Evolutionary conservation across 2,329 filamentous ascomycete species (phyloP), one percentile per base, ranked within the genome.

Genomic region (Xylariaceae sp.): DNA sequence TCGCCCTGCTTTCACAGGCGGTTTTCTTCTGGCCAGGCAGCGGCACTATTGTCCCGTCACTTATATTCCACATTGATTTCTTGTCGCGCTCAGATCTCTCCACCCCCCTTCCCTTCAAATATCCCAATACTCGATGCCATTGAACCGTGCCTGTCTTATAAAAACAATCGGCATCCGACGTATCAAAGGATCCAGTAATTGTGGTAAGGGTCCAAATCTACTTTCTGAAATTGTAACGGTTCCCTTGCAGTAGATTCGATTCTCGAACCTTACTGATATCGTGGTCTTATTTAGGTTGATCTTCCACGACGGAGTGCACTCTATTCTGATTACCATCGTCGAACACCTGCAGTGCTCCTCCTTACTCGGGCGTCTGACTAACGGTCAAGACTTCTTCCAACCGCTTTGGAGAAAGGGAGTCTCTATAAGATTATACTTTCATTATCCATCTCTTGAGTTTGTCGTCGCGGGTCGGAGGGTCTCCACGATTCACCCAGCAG

Each of bases 241-340:
- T 39, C 36, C 10, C 36, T 14, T 39, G 13, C 13, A 13, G 11
- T 19, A 42, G 40, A 14, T 19, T 42, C 18, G 14, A 12, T 16
- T 18, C 17, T 17, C n/a, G 14, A 39, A 14, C 13, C 36, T 13
- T 39, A 14, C 36, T 18, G 18, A 42, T 18, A 18, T 6, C n/a
- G 18, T 19, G 11, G 14, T 13, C 3, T 19, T 42, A 42, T 42
- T 42, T 42, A 42, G 17, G 40, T 42, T 42, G 40, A 42, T 12
- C 11, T 6, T 42, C 12, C 14, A 18, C 40, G 14, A 28, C 22
- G 22, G 13, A 46, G 48, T 57, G 49, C 60, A 60, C 56, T 54
- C 55, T 60, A 60, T 56, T 41, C 36, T 45, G 36, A 22, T 14
- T 31, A 41, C 40, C 6, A 4, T 16, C 17, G 40, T 19, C 17